Evolutionary conservation across 805 yeast species (phyloP), one percentile per base, ranked within the genome.

Genomic region (Wickerhamiella azymoides): DNA sequence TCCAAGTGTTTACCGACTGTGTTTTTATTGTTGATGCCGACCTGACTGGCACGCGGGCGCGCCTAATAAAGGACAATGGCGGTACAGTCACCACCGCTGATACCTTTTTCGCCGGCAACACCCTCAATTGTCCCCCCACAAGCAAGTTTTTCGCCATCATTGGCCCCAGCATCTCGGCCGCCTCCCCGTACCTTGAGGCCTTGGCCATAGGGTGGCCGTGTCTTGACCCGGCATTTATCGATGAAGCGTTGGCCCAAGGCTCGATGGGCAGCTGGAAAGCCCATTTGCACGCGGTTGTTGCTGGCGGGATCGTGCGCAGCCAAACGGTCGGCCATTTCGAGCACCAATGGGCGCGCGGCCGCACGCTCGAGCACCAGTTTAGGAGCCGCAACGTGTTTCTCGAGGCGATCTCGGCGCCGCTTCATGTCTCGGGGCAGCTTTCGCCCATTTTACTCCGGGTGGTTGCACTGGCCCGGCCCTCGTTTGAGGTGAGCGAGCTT

Each of bases 151-250:
- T 72, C 1, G 88, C 88, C 1, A 65, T 83, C 28, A 62, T 86
- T 1, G 70, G 26, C 70, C 72, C 47, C 21, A 25, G 32, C 11
- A 32, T 41, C 14, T 5, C 44, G 67, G 74, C 16, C 65, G 83
- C 86, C 40, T 69, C 78, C 8, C 86, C 85, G 56, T 86, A 80
- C 57, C 58, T 86, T 9, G 92, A 84, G 55, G 76, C 80, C 2
- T 59, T 85, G 14, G 83, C 89, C 0, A 57, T 85, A 38, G 88
- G 89, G 2, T 85, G 94, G 94, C 96, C 96, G 2, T 71, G 82
- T 16, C 56, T 86, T 26, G 77, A 84, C 2, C 71, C 72, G 47
- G 57, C 62, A 8, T 85, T 72, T 52, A 64, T 84, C 2, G 57
- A 60, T 5, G 80, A 78, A 48, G 70, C 80, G 47, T 53, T 73